These are phyloP conservation scores for Curvularia sp. DNA, from an alignment of 2,329 filamentous ascomycete species.

Conservation along the genomic window DNA sequence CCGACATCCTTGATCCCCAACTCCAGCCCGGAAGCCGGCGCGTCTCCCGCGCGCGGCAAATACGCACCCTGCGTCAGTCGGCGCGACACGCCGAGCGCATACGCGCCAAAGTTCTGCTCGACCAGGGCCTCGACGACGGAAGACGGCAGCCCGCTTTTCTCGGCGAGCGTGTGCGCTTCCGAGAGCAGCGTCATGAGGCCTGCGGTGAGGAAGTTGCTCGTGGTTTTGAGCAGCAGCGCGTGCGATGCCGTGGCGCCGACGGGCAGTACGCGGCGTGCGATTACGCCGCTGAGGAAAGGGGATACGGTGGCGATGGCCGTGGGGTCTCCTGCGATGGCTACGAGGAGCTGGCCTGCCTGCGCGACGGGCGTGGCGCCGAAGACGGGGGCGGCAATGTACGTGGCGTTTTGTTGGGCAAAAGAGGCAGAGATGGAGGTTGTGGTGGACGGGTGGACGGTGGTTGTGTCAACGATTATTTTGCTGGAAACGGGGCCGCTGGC, in stretches of 20 bases:
- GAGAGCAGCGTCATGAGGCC: slow-evolving; percentile 60
- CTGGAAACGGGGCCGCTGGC: slow-evolving; percentile 28
- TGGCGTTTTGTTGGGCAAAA: slow-evolving; percentile 39
- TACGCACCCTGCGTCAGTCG: slow-evolving; percentile 41
- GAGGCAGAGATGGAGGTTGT: slow-evolving; percentile 40
- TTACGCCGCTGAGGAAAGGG: slow-evolving; percentile 54
- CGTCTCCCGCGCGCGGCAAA: slow-evolving; percentile 33
- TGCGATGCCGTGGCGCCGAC: slow-evolving; percentile 56
- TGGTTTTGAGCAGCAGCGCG: slow-evolving; percentile 59
- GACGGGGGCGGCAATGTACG: slow-evolving; percentile 57
- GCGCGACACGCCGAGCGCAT: slow-evolving; percentile 36
- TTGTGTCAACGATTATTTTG: slow-evolving; percentile 61
- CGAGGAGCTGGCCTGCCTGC: slow-evolving; percentile 56
- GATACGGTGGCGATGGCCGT: slow-evolving; percentile 47
- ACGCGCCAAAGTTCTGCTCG: slow-evolving; percentile 40
- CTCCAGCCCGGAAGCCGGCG: slow-evolving; percentile 59
- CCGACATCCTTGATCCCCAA: slow-evolving; percentile 63
- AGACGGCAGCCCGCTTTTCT: slow-evolving; percentile 54
- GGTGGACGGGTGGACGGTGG: slow-evolving; percentile 59
- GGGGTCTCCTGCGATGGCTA: slow-evolving; percentile 55
- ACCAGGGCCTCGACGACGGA: slow-evolving; percentile 55
- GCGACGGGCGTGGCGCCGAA: slow-evolving; percentile 62
- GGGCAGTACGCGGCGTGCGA: slow-evolving; percentile 52
- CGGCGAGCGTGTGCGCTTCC: slow-evolving; percentile 60
- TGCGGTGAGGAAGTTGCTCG: slow-evolving; percentile 59